phyloP scores from a whole-genome alignment of 768 basidiomycete genomes.

The Tephrocybe sp. region DNA sequence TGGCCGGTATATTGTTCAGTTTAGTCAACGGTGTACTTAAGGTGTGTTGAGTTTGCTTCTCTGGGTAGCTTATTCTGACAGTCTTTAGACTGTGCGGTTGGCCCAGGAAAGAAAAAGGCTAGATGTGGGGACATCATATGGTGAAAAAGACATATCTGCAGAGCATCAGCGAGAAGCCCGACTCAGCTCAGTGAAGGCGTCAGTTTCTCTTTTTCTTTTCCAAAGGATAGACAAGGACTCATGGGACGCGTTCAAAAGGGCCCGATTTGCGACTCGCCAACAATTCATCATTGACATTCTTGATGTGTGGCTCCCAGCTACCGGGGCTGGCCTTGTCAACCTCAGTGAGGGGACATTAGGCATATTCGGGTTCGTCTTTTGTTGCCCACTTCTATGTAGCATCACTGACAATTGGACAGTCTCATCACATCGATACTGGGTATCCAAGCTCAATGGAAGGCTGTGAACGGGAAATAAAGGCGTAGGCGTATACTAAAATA shows the following conservation, averaged over 20 bases:
- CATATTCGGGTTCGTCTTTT: conserved; percentile 66
- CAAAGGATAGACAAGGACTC: not conserved
- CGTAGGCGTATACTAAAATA: not conserved
- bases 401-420: conserved; percentile 34
- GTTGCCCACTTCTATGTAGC: not conserved
- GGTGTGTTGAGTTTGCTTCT: conserved; percentile 34
- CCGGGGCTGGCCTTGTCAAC: conserved; percentile 70
- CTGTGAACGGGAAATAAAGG: conserved; percentile 45
- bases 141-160: conserved; percentile 68
- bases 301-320: conserved; percentile 90
- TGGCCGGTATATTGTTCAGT: conserved; percentile 83
- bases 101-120: conserved; percentile 59
- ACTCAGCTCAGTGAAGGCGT: conserved; percentile 58
- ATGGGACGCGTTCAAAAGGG: conserved; percentile 33
- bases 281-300: conserved; percentile 85
- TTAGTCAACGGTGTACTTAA: conserved; percentile 70
- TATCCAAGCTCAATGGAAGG: conserved; percentile 63
- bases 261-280: conserved; percentile 63
- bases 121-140: conserved; percentile 40
- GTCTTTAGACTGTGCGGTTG: conserved; percentile 55
- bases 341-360: conserved; percentile 87
- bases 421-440: conserved; percentile 73
- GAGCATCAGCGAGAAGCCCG: conserved; percentile 67
- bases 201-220: conserved; percentile 23
- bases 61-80: not conserved